Evolutionary conservation across 257 asterid species (phyloP), one percentile per base, ranked within the genome.

Genomic region (Craterostigma plantagineum): DNA sequence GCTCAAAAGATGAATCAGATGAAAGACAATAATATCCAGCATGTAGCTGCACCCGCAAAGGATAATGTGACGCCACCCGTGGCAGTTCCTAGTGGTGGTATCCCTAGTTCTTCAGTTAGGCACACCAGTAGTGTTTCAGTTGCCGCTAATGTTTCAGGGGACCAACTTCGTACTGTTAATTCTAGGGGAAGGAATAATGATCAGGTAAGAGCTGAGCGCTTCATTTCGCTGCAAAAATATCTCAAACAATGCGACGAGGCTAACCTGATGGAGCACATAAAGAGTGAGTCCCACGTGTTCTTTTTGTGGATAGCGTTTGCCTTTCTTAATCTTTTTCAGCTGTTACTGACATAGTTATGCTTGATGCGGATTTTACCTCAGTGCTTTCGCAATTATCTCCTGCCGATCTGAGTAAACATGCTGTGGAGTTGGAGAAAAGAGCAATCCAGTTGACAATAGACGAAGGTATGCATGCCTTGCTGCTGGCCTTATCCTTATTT

Each of bases 231-330:
- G 52, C 93, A 82, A 67, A 67, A 66, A 49, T 72, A 66, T 69
- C 65, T 82, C 71, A 87, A 76, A 62, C 75, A 76, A 46, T 70
- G 91, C 48, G 95, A 79, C 14, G 91, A 76, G 49, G 43, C 73
- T 18, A 59, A 59, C 59, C 77, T 55, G 27, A 63, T 46, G 57
- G 83, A 68, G 39, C 74, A 76, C 64, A 38, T 59, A 45, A 68
- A 72, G 64, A 48, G 98, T 82, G 73, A 68, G 98, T 65, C 41
- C 15, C 45, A 14, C 54, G 54, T 54, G 37, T 55, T n/a, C n/a
- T n/a, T n/a, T 60, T 3, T 1, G 57, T 16, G 17, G 45, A 27
- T 59, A 35, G 49, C 46, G 51, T 38, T 49, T 61, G 50, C 46
- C 45, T 36, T n/a, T 13, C 35, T 39, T 55, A 7, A 34, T 34